Conservation (phyloP, 2,329 filamentous ascomycete genomes). For the Xylaria arbuscula region DNA sequence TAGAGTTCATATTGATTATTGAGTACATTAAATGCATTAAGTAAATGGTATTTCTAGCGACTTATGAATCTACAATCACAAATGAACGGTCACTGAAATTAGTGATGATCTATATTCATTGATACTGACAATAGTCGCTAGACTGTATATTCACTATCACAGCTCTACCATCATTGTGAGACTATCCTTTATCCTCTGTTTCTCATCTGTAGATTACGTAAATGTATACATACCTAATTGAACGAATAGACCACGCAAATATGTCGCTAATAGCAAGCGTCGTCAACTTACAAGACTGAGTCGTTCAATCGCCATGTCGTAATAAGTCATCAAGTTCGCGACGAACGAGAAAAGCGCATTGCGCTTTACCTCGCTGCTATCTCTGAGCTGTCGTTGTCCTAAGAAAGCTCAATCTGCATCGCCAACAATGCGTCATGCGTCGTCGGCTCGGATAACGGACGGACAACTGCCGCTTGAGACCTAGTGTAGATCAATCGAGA, state of each 20-base stretch:
- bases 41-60: neutral
- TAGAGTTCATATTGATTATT: too few species aligned
- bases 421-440: neutral
- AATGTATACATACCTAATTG: too few species aligned
- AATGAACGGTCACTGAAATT: neutral
- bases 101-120: neutral
- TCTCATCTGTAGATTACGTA: too few species aligned
- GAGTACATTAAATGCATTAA: too few species aligned
- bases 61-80: neutral
- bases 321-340: neutral
- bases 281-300: neutral
- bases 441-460: too few species aligned
- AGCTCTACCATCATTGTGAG: too few species aligned
- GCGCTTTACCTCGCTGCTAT: neutral
- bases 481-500: neutral
- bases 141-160: too few species aligned
- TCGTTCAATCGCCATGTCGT: too few species aligned
- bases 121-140: too few species aligned
- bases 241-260: neutral
- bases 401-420: neutral
- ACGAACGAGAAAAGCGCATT: neutral
- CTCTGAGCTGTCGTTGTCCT: neutral
- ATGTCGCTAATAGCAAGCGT: neutral
- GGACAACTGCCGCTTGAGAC: neutral
- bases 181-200: too few species aligned